Base-by-base conservation (phyloP, 78 protist genomes). In the Creolimax fragrantissima region DNA sequence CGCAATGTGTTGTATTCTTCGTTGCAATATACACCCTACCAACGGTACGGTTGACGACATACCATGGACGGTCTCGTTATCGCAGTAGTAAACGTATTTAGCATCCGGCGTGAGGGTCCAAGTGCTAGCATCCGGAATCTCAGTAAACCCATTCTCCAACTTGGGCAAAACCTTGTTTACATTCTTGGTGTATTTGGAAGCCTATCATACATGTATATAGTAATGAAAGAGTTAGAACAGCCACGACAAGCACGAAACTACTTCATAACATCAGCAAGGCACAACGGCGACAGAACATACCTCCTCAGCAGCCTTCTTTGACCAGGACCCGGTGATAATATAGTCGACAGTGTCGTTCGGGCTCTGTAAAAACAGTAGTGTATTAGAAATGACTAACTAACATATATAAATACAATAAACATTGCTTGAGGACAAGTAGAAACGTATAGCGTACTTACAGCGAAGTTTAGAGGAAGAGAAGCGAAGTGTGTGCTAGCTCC, bases 21-120 rank as follows among this genome's bases (percentile, higher is more conserved):
- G n/a, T n/a, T n/a, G n/a, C n/a, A n/a, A n/a, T n/a, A n/a, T n/a
- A n/a, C n/a, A n/a, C n/a, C n/a, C n/a, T n/a, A 58, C 74, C 74
- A 58, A 58, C 74, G 24, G 24, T 24, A 58, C 24, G 24, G 24
- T 17, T 17, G 24, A 58, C 24, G 24, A 83, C 86, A 24, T 24
- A 83, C 99, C 99, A 42, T 95, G 92, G 42, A 98, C 93, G 2
- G 99, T 98, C 90, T 98, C 99, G 94, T 97, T 98, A 58, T 89
- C 96, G 92, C 98, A 96, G 91, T 93, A 93, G 93, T 98, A 95
- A 41, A 98, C 92, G 88, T 97, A 98, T 2, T 95, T 83, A 3
- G 98, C 94, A 2, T 93, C 88, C 2, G 93, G 92, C 41, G 84
- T 45, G 44, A 95, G 88, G 32, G 84, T 85, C 97, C 98, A 97